Evolutionary conservation across 129 eudicot genomes (phyloP).

Genomic region (Flaveria bidentis): DNA sequence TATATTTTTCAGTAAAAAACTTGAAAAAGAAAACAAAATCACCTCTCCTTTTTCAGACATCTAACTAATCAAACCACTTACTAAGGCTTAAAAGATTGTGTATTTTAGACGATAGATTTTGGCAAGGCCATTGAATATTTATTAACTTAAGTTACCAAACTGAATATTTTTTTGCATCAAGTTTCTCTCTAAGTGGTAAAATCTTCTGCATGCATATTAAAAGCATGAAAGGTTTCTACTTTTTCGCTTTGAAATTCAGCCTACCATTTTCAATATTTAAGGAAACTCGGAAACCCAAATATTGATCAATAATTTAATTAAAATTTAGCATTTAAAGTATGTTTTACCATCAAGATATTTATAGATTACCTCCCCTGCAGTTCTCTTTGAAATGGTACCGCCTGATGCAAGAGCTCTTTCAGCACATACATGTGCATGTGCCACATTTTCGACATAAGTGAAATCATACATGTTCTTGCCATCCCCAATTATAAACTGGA

Average conservation of each 20-base stretch:
- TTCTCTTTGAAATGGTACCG: slow-evolving; percentile 70
- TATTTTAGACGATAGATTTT: not conserved
- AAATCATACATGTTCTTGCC: slow-evolving; percentile 92
- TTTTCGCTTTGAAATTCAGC: not conserved
- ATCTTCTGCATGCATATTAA: no score
- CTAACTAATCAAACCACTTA: not conserved
- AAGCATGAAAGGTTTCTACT: no score
- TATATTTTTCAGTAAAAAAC: not conserved
- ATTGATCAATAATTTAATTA: not conserved
- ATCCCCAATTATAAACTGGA: slow-evolving; percentile 79
- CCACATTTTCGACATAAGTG: slow-evolving; percentile 97
- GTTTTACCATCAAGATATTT: not conserved
- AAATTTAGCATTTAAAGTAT: not conserved
- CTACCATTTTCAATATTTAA: not conserved
- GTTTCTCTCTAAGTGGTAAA: no score
- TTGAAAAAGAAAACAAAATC: slow-evolving; percentile 2
- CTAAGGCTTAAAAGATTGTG: not conserved
- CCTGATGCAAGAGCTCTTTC: slow-evolving; percentile 95
- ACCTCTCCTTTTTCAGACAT: not conserved
- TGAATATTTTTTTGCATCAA: no score
- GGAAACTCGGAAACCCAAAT: not conserved
- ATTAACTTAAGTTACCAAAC: not conserved
- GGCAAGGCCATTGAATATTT: not conserved
- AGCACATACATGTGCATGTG: slow-evolving; percentile 98
- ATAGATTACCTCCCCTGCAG: slow-evolving; percentile 77